A percentile compares a stretch with the other conserved stretches of the same genome.
These are phyloP conservation scores for Tephrocybe rancida DNA, from an alignment of 768 basidiomycete species.

Conservation along the genomic window DNA sequence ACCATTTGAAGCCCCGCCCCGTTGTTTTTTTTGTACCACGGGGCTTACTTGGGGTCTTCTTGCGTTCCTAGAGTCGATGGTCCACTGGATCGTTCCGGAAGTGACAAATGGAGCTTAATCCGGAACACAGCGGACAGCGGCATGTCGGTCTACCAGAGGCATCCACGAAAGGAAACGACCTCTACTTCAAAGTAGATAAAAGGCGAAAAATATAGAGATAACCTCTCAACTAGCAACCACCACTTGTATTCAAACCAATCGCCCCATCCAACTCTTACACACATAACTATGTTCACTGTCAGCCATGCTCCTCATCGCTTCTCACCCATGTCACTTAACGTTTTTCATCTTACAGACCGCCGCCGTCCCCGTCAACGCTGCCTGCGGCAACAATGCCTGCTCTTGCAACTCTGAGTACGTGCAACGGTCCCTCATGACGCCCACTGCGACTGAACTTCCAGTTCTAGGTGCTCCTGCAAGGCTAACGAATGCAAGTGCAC, in stretches of 20 bases:
- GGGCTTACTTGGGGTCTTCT: not conserved
- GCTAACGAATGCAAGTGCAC: not conserved
- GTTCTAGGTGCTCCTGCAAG: constrained; percentile 5
- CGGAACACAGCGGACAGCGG: not conserved
- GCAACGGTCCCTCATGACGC: not conserved
- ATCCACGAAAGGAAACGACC: constrained; percentile 7
- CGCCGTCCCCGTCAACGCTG: constrained; percentile 28
- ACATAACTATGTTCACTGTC: constrained; percentile 17
- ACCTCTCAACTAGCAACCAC: not conserved
- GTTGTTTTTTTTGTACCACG: not conserved
- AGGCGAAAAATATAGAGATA: not conserved
- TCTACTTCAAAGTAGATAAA: not conserved
- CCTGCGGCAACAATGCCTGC: constrained; percentile 27
- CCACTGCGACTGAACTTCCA: not conserved
- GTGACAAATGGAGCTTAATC: not conserved
- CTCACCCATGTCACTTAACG: not conserved
- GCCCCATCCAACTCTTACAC: not conserved
- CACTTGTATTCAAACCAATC: not conserved
- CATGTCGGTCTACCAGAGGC: not conserved
- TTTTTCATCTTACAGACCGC: constrained; percentile 20
- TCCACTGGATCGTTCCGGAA: not conserved
- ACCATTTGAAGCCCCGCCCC: not conserved
- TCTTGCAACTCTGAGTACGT: constrained; percentile 26
- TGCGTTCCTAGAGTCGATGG: not conserved
- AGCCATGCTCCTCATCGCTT: not conserved